These are phyloP conservation scores for Alternaria tenuissima DNA, from an alignment of 2,329 filamentous ascomycete genomes.

Conservation along the genomic window DNA sequence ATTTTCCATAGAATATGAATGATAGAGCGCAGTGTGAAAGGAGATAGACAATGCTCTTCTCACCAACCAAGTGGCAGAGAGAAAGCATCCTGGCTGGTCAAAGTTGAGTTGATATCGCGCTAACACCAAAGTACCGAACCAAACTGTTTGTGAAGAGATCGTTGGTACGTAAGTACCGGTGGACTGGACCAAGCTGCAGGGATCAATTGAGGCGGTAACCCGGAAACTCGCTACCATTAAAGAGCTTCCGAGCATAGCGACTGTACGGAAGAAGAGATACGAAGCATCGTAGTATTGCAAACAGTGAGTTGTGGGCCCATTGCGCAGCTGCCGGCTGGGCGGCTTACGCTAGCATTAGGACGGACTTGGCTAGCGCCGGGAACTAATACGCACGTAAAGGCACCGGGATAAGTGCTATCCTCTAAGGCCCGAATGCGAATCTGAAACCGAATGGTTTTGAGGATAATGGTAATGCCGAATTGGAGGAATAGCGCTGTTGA, in stretches of 20 bases:
- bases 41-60: not conserved
- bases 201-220: not conserved
- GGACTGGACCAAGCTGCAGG: not conserved
- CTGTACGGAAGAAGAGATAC: not conserved
- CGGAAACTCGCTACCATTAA: not conserved
- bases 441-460: not conserved
- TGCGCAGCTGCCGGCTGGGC: not conserved
- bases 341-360: not conserved
- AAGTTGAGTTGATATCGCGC: not conserved
- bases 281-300: not conserved
- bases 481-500: not conserved
- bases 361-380: not conserved
- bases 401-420: not conserved
- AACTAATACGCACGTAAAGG: not conserved
- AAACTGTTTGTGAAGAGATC: not conserved
- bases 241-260: not conserved
- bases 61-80: not conserved
- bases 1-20: not conserved
- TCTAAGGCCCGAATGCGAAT: not conserved
- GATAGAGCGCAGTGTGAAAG: not conserved
- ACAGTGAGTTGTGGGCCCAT: not conserved
- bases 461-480: not conserved
- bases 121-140: not conserved
- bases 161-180: not conserved
- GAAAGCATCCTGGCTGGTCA: not conserved